Evolutionary conservation across 192 early-diverging fungal genomes (phyloP), one percentile per base, ranked within the genome.

Genomic region (Coemansia furcata): DNA sequence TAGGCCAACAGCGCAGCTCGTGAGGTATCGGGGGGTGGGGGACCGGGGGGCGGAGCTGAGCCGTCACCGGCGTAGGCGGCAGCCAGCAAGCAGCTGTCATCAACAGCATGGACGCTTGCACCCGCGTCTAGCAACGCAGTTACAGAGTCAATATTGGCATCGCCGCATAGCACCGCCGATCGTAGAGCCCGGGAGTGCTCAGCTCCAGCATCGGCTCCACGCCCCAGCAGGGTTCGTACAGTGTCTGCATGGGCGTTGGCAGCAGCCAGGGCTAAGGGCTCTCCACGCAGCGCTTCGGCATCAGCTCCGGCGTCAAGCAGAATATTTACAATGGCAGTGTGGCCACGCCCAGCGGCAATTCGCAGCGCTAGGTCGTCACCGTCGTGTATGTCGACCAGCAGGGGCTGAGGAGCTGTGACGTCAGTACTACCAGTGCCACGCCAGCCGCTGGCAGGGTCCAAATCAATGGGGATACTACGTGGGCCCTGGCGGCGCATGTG

Each of bases 1-100:
- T 54, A 46, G 10, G 35, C 38, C 35, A 59, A 23, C 14, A 50
- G 69, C 32, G 54, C 54, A 11, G 36, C 40, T 12, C 60, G 40
- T 1, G 60, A 44, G 29, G 2, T 5, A 8, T 55, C 52, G 12
- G 52, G 52, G 1, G 52, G 52, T 6, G 30, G 52, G 0, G 40
- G 5, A 37, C 39, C 49, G 3, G 75, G 75, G 30, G 38, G 57
- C 43, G 67, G 65, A 15, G 59, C 36, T 23, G 35, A 19, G 39
- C 81, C 81, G 42, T 83, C 81, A 65, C 81, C 81, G 33, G 66
- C 65, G 59, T 78, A 83, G 54, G 63, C 62, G 9, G 81, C 81
- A 2, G 81, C 69, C 38, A 83, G 49, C 17, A 83, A 36, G 39
- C 76, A 72, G 70, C 73, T 78, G 37, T 83, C 55, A 67, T 69